A percentile compares a stretch with the other conserved stretches of the same genome.
These are phyloP conservation scores for Pharus latifolius DNA, from an alignment of 176 grass and related monocot genomes.

Conservation along the genomic window DNA sequence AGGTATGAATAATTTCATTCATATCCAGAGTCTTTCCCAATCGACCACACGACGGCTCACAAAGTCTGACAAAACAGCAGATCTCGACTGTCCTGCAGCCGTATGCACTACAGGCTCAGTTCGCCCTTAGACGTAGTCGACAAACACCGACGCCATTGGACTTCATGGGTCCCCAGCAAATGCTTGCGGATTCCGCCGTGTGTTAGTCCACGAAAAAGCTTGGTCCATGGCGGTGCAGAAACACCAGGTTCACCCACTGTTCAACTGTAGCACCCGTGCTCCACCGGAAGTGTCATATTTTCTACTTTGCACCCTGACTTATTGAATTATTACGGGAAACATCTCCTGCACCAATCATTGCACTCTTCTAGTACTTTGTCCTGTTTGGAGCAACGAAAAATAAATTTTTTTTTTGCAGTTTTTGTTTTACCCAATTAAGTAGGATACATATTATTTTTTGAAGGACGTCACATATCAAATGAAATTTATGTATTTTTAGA, in stretches of 20 bases:
- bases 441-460: too few relatives aligned
- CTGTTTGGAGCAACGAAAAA: too few relatives aligned
- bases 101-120: background rate
- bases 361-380: too few relatives aligned
- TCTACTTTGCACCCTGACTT: rapidly evolving
- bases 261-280: background rate
- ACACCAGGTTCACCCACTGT: background rate
- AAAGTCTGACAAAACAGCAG: background rate
- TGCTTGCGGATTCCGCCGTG: too few relatives aligned
- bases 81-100: background rate
- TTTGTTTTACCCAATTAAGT: too few relatives aligned
- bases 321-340: rapidly evolving
- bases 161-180: too few relatives aligned
- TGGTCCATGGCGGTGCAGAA: background rate
- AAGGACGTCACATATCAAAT: too few relatives aligned
- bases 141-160: background rate
- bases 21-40: too few relatives aligned
- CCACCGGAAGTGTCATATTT: background rate
- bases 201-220: too few relatives aligned
- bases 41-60: background rate
- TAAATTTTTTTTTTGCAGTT: too few relatives aligned
- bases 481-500: too few relatives aligned
- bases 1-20: too few relatives aligned
- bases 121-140: background rate
- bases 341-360: background rate